Conservation (phyloP, 2,329 filamentous ascomycete species). For the Aspergillus unguis region DNA sequence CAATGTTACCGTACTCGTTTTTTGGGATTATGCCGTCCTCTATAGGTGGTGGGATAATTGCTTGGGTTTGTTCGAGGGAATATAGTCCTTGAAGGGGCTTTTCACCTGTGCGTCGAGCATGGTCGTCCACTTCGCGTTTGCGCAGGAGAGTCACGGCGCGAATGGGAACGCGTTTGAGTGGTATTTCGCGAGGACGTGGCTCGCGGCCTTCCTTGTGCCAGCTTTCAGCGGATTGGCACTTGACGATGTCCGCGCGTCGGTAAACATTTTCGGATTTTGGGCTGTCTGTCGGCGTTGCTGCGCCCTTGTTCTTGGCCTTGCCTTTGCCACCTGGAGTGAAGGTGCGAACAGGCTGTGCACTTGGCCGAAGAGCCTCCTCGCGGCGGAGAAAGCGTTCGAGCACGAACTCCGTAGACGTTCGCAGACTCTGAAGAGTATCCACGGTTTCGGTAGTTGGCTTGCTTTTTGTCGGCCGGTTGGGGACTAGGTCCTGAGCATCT, state of each 20-base stretch:
- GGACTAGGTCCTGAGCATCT: slow-evolving; percentile 71
- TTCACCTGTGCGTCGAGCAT: slow-evolving; percentile 71
- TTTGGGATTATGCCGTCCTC: slow-evolving; percentile 82
- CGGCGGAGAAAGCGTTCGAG: slow-evolving; percentile 82
- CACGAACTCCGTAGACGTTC: slow-evolving; percentile 78
- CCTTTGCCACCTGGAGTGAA: slow-evolving; percentile 67
- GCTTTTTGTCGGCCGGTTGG: slow-evolving; percentile 65
- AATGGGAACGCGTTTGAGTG: slow-evolving; percentile 83
- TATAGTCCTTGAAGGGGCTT: slow-evolving; percentile 87
- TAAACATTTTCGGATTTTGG: slow-evolving; percentile 69
- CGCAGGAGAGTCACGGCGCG: slow-evolving; percentile 85
- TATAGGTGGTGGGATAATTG: slow-evolving; percentile 89
- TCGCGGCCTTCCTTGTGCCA: slow-evolving; percentile 96
- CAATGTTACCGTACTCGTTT: slow-evolving; percentile 94
- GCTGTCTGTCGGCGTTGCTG: not conserved
- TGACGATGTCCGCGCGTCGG: slow-evolving; percentile 71
- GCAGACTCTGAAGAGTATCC: slow-evolving; percentile 84
- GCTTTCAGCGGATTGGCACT: slow-evolving; percentile 86
- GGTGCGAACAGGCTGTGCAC: slow-evolving; percentile 65
- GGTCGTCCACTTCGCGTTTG: slow-evolving; percentile 83
- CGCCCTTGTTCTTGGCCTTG: slow-evolving; percentile 53
- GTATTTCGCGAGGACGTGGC: slow-evolving; percentile 65
- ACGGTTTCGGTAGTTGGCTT: slow-evolving; percentile 65
- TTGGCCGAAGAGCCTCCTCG: slow-evolving; percentile 78
- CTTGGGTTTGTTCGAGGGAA: slow-evolving; percentile 80